Base-by-base conservation (phyloP, 75 land plant genomes). In the Sequoia sempervirens region DNA sequence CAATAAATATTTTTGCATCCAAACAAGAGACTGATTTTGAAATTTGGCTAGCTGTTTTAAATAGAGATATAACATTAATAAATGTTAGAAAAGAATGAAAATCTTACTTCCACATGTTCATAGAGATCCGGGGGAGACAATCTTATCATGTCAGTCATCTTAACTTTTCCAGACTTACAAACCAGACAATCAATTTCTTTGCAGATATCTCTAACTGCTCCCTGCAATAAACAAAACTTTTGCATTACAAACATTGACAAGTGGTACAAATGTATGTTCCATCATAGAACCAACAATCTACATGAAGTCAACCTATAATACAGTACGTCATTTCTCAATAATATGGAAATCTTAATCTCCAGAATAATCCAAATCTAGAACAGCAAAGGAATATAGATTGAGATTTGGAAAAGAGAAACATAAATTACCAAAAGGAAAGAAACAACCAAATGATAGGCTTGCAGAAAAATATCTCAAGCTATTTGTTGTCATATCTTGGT, bases 181-280 rank as follows among this genome's bases (percentile, higher is more conserved):
- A 90, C 93, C 72, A 97, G 86, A 58, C 53, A 79, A 32, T 96
- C 92, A 80, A 97, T 82, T 68, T 88, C 95, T 32, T 80, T 87
- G 85, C 98, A 97, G 40, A 97, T 96, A 72, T 86, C 84, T 43
- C 83, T 81, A 26, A 97, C 92, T 58, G 99, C 98, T 84, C 84
- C 90, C 99, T 97, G 88, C 23, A 38, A 80, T 53, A 45, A 58
- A 17, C 80, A 45, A 78, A 78, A 47, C 14, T 78, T 11, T 20
- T n/a, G 30, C 32, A 40, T 78, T 43, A 41, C 32, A 70, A 78
- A 78, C 52, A 78, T 45, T 41, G 23, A 43, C 47, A 78, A 78
- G 80, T 43, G 30, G 2, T 43, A 40, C 80, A 78, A 78, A 78
- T 17, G 13, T 75, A 75, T 75, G 41, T 75, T 75, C 41, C 78